Conservation (phyloP, 2,329 filamentous ascomycete genomes). For the Rutstroemia sydowiana region DNA sequence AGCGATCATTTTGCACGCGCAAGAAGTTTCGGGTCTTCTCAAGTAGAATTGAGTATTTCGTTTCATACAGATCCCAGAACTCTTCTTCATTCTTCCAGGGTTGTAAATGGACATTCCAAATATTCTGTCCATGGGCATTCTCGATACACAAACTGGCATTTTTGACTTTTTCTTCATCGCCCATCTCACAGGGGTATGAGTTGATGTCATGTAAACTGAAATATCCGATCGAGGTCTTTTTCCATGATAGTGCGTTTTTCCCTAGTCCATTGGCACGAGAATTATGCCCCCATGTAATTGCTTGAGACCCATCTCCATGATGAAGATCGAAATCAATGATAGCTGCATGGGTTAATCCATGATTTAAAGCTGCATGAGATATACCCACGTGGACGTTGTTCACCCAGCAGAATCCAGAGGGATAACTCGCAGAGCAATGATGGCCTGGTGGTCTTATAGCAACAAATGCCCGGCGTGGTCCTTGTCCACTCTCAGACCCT, state of each 20-base stretch:
- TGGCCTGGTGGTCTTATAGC: conserved; percentile 90
- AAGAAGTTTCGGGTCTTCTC: conserved; percentile 76
- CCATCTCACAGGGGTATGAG: conserved; percentile 90
- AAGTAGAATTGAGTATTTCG: conserved; percentile 67
- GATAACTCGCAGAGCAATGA: conserved; percentile 82
- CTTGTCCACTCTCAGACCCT: conserved; percentile 35
- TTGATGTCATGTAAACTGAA: conserved; percentile 98
- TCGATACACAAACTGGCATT: conserved; percentile 93
- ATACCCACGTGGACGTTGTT: conserved; percentile 98
- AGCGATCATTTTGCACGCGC: conserved; percentile 59
- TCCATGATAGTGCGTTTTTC: conserved; percentile 68
- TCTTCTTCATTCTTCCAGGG: conserved; percentile 75
- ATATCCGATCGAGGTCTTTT: conserved; percentile 85
- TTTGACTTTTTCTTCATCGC: conserved; percentile 88
- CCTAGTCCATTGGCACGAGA: conserved; percentile 53
- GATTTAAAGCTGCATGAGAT: conserved; percentile 74
- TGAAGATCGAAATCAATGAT: conserved; percentile 64
- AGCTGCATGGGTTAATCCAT: conserved; percentile 86
- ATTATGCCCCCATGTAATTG: conserved; percentile 89
- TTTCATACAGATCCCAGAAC: conserved; percentile 84
- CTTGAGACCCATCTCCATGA: conserved; percentile 91
- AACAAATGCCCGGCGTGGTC: conserved; percentile 76
- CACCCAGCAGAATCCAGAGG: conserved; percentile 96
- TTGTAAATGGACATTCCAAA: conserved; percentile 95
- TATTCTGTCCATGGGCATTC: conserved; percentile 83